Percentiles rank a stretch among this genome's conserved stretches.
phyloP scores from a whole-genome alignment of 2,329 filamentous ascomycete species.

The Aspergillus pseudoterreus region DNA sequence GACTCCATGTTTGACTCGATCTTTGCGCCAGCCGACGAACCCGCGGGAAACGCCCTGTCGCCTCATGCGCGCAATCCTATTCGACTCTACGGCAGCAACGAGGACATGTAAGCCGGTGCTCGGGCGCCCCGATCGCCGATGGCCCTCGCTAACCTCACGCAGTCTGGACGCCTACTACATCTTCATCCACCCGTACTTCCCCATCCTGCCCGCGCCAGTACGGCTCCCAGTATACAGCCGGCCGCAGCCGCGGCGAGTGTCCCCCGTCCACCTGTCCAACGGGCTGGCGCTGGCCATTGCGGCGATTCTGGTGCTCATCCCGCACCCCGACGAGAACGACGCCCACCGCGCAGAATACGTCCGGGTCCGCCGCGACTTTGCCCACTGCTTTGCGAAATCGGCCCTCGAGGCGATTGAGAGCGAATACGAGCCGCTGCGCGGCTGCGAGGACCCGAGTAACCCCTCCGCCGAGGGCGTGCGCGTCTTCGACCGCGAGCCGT shows the following conservation, averaged over 20 bases:
- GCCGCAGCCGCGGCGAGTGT: constrained; percentile 5
- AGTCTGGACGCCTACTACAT: constrained; percentile 30
- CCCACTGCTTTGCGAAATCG: constrained; percentile 21
- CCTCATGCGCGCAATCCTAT: constrained; percentile 22
- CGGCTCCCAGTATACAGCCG: constrained; percentile 13
- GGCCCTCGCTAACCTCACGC: background rate
- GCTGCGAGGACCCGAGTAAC: constrained; percentile 3
- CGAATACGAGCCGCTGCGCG: constrained; percentile 21
- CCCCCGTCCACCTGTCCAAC: constrained; percentile 17
- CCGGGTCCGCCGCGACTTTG: constrained; percentile 18
- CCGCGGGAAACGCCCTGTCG: background rate
- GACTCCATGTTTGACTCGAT: constrained; percentile 47
- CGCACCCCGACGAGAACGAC: constrained; percentile 18
- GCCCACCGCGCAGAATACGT: constrained; percentile 17
- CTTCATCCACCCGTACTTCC: constrained; percentile 29
- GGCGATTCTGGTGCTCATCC: constrained; percentile 25
- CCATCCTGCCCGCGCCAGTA: constrained; percentile 24
- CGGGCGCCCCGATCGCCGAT: background rate
- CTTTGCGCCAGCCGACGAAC: constrained; percentile 9
- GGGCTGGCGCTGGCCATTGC: constrained; percentile 26
- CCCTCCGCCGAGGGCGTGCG: constrained; percentile 7
- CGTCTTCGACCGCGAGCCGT: constrained; percentile 9
- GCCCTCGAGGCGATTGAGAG: constrained; percentile 22
- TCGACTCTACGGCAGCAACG: constrained; percentile 42
- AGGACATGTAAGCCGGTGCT: constrained; percentile 37